Conservation (phyloP, 192 early-diverging fungal genomes). For the Allomyces macrogynus region DNA sequence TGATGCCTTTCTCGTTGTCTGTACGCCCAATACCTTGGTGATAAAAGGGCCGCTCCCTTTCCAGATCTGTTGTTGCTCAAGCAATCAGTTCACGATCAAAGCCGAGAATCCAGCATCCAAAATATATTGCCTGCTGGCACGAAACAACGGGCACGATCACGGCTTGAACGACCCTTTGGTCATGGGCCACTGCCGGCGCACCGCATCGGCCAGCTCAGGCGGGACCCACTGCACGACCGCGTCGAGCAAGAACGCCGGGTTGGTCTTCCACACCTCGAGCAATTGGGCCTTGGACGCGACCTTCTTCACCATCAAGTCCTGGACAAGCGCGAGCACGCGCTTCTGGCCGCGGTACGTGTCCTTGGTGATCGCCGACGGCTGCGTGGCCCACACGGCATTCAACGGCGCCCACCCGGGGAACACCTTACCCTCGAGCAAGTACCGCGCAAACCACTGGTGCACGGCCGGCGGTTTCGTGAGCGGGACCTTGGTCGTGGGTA, state of each 20-base stretch:
- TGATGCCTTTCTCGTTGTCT: too few species aligned
- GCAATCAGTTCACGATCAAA: too few species aligned
- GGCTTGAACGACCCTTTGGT: neutral
- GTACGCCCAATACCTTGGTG: too few species aligned
- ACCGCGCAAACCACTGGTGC: slow-evolving; percentile 19
- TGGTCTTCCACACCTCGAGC: neutral
- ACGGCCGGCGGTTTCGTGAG: neutral
- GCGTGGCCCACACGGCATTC: neutral
- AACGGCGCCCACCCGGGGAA: neutral
- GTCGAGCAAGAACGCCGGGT: neutral
- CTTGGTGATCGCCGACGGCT: neutral
- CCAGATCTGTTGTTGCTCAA: too few species aligned
- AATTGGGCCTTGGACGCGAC: neutral
- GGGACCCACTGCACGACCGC: neutral
- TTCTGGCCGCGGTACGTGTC: neutral
- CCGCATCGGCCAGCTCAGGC: neutral
- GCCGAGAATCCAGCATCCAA: too few species aligned
- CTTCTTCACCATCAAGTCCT: neutral
- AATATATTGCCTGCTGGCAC: too few species aligned
- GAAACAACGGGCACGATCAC: neutral
- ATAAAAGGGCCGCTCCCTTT: too few species aligned
- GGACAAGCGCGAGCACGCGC: neutral
- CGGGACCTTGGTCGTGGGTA: slow-evolving; percentile 9
- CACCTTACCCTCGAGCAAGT: slow-evolving; percentile 24
- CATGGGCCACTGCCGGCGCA: neutral